Evolutionary conservation across 495 filamentous ascomycete species (phyloP), one percentile per base, ranked within the genome.

Genomic region (Bacidia rubella): DNA sequence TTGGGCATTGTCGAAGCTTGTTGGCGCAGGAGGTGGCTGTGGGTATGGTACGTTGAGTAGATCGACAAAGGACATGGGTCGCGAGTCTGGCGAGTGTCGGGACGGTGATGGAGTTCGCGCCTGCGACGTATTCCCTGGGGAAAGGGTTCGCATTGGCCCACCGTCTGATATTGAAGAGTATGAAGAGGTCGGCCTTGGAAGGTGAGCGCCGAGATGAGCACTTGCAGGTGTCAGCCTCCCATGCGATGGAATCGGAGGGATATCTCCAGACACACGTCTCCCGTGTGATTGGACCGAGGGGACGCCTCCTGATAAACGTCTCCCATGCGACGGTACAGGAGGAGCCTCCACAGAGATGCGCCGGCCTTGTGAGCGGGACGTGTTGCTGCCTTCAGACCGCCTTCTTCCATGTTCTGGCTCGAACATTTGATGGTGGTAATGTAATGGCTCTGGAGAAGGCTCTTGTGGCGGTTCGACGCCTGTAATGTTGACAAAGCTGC

Each of bases 31-130:
- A 3, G 83, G 79, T 22, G 85, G 86, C 63, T 95, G 87, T 15
- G 86, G 85, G 61, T 98, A 96, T 0, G 88, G 84, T 5, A 87
- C 76, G 60, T 94, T 88, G 51, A 95, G 74, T 12, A 96, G 72
- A 62, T 97, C 88, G 20, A 90, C 74, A 64, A 90, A 93, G 0
- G 92, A 95, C 12, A 78, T 68, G 1, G 87, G 82, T 41, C 92
- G 74, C 32, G 72, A 80, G 51, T 92, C 87, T 3, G 87, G 83
- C 5, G 90, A 90, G 29, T 71, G 75, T 38, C 71, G 62, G 3
- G 62, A 60, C 7, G 74, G 71, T 3, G 80, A 85, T 40, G 83
- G 73, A 3, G 74, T 71, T 26, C 79, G 78, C 17, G 64, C 73
- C 60, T 65, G 72, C n/a, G 67, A 76, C 11, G 65, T 76, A 38